Conservation (phyloP, 1,139 yeast species). For the Protomyces pachydermus region DNA sequence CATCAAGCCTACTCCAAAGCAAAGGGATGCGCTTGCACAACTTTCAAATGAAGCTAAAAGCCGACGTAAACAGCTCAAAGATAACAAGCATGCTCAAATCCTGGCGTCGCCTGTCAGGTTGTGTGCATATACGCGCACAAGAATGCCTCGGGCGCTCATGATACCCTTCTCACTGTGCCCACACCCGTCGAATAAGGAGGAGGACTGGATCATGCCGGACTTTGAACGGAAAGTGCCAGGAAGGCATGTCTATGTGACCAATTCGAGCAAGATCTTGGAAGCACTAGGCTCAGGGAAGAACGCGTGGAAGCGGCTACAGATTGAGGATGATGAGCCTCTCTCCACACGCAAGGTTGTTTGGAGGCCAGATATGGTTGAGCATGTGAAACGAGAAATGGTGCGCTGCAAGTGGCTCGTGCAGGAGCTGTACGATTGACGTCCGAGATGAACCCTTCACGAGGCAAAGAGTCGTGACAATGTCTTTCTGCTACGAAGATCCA, state of each 20-base stretch:
- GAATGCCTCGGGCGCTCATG: conserved; percentile 6
- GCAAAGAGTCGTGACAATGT: too few species aligned
- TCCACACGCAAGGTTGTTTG: conserved; percentile 2
- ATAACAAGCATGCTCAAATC: not conserved
- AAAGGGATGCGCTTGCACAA: not conserved
- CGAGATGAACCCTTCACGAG: not conserved
- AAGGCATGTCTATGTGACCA: not conserved
- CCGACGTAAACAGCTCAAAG: not conserved
- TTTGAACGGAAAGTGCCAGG: not conserved
- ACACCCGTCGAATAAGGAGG: not conserved
- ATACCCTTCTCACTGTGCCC: conserved; percentile 2
- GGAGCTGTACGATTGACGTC: not conserved
- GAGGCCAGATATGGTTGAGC: conserved; percentile 13
- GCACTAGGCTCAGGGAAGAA: not conserved
- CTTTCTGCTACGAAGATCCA: too few species aligned
- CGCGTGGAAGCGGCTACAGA: conserved; percentile 14
- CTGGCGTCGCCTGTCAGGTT: conserved; percentile 15
- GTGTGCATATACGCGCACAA: conserved; percentile 5
- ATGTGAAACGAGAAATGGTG: conserved; percentile 12
- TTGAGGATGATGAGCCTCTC: not conserved
- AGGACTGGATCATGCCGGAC: conserved; percentile 23
- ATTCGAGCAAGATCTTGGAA: conserved; percentile 1
- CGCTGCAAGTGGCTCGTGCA: not conserved
- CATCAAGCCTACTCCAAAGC: not conserved
- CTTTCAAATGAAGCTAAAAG: not conserved